Evolutionary conservation across 192 early-diverging fungal species (phyloP).

Genomic region (Backusella liffmaniae): DNA sequence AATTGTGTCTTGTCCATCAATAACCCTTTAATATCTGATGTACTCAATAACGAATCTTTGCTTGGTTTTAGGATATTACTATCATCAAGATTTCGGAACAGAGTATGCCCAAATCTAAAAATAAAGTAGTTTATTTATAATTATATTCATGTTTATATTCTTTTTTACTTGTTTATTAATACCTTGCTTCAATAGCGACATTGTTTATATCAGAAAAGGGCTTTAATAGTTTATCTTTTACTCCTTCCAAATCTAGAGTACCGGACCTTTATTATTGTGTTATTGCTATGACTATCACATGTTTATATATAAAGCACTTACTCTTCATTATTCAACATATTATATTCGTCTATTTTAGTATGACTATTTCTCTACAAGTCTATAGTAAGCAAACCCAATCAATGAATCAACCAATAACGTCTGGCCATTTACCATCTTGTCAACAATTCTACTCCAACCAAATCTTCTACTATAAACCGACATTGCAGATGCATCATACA

Average conservation of each 20-base stretch:
- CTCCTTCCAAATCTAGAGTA: neutral
- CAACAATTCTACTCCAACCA: conserved; percentile 9
- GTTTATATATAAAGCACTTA: neutral
- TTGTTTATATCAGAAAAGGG: neutral
- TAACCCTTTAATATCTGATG: neutral
- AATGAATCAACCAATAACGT: neutral
- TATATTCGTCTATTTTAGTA: neutral
- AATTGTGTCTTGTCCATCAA: neutral
- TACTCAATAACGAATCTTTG: neutral
- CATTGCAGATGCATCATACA: conserved; percentile 10
- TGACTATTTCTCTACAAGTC: neutral
- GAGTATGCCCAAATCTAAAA: conserved; percentile 18
- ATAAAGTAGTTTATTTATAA: neutral
- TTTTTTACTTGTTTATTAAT: neutral
- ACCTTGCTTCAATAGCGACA: conserved; percentile 18
- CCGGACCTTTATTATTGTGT: neutral
- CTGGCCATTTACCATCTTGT: neutral
- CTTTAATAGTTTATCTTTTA: neutral
- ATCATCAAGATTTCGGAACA: conserved; percentile 6
- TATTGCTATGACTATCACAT: neutral
- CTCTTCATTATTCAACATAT: neutral
- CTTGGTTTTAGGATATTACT: conserved; percentile 7
- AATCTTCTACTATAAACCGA: neutral
- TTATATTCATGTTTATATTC: too few species aligned
- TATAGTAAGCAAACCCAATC: neutral